These are phyloP conservation scores for Lodderomyces theae DNA, from an alignment of 1,139 yeast species.

Conservation along the genomic window DNA sequence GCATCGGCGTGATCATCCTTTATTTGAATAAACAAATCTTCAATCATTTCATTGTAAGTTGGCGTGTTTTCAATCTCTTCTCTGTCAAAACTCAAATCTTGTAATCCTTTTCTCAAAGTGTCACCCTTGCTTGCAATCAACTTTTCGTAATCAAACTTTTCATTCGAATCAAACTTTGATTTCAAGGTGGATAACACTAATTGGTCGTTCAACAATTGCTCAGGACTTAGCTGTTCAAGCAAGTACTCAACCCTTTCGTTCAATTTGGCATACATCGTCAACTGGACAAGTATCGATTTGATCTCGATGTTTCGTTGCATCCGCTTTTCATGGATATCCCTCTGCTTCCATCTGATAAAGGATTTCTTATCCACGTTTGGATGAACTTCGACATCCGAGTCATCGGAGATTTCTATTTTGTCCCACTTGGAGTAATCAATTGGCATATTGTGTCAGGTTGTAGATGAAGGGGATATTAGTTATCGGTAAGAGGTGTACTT, in stretches of 20 bases:
- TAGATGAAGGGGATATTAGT: background rate
- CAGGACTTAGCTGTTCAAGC: constrained; percentile 38
- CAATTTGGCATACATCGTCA: constrained; percentile 71
- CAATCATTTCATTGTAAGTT: constrained; percentile 88
- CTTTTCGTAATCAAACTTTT: constrained; percentile 46
- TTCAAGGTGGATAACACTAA: constrained; percentile 44
- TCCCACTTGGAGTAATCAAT: constrained; percentile 98
- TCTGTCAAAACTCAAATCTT: constrained; percentile 36
- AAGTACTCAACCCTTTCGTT: constrained; percentile 70
- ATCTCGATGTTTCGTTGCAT: constrained; percentile 75
- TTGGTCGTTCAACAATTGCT: constrained; percentile 31
- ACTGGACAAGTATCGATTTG: constrained; percentile 68
- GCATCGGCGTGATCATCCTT: constrained; percentile 58
- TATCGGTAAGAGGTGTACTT: background rate
- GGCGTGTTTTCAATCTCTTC: constrained; percentile 70
- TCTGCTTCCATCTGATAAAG: constrained; percentile 93
- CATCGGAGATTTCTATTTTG: constrained; percentile 91
- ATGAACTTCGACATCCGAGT: constrained; percentile 94
- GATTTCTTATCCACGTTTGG: constrained; percentile 96
- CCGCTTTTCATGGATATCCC: constrained; percentile 94
- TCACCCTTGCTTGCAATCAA: constrained; percentile 37
- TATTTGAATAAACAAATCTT: constrained; percentile 75
- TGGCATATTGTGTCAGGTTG: constrained; percentile 46
- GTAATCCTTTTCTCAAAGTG: constrained; percentile 41
- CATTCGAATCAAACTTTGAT: constrained; percentile 53